Evolutionary conservation across 495 filamentous ascomycete species (phyloP).

Genomic region (Umbilicaria muhlenbergii): DNA sequence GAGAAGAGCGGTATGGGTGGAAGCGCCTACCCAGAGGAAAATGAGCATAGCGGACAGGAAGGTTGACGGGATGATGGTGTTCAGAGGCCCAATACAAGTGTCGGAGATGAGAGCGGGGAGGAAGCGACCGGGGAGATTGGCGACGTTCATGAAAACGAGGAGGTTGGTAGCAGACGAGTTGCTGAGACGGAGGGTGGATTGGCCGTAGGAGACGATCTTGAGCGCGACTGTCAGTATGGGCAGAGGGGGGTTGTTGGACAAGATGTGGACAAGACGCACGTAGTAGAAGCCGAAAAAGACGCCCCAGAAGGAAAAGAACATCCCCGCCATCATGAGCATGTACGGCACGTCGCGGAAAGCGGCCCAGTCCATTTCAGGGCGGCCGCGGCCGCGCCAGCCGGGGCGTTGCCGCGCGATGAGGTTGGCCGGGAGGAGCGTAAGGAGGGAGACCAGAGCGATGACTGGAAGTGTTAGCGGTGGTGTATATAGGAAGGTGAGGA

Average conservation of each 20-base stretch:
- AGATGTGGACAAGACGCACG: background rate
- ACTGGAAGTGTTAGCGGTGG: background rate
- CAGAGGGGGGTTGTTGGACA: too few species aligned
- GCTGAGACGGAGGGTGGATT: constrained; percentile 9
- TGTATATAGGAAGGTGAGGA: too few species aligned
- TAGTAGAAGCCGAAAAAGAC: constrained; percentile 68
- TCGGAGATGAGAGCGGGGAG: constrained; percentile 52
- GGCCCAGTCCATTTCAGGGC: constrained; percentile 45
- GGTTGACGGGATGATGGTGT: constrained; percentile 40
- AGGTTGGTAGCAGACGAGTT: constrained; percentile 30
- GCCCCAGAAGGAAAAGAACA: constrained; percentile 47
- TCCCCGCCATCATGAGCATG: constrained; percentile 37
- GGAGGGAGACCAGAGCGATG: constrained; percentile 41
- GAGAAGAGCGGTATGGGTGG: constrained; percentile 33
- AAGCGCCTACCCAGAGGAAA: constrained; percentile 48
- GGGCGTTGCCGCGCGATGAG: constrained; percentile 33
- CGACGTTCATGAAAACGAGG: constrained; percentile 58
- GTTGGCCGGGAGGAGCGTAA: constrained; percentile 34
- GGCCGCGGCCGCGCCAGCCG: constrained; percentile 39
- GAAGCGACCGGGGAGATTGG: constrained; percentile 47
- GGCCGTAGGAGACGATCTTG: constrained; percentile 20
- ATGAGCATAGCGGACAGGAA: constrained; percentile 35
- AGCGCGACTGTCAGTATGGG: too few species aligned
- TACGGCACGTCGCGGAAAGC: constrained; percentile 53
- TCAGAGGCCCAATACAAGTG: constrained; percentile 43